Conservation (phyloP, 1,284 basidiomycete genomes). For the Lentinula novae-zelandiae region DNA sequence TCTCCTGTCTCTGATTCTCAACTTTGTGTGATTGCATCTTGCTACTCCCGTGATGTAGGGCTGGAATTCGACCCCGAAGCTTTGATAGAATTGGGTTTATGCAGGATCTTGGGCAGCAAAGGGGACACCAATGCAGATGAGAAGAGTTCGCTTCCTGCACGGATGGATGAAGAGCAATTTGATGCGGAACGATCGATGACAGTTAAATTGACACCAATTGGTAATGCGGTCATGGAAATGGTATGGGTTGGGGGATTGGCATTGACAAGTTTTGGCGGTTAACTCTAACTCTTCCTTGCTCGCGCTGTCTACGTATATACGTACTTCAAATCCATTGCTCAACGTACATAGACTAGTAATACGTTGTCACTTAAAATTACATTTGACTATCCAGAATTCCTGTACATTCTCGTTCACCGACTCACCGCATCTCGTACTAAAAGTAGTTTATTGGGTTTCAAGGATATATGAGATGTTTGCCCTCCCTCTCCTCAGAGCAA, state of each 20-base stretch:
- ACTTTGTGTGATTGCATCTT: constrained; percentile 9
- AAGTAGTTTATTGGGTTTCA: too few species aligned
- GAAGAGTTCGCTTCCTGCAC: neutral
- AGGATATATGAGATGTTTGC: too few species aligned
- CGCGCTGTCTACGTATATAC: too few species aligned
- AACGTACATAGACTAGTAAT: too few species aligned
- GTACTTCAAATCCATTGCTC: too few species aligned
- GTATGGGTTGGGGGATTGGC: constrained; percentile 14
- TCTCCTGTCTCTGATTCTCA: neutral
- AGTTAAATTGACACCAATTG: constrained; percentile 13
- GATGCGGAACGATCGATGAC: constrained; percentile 6
- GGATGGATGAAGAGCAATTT: constrained; percentile 6
- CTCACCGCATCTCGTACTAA: too few species aligned
- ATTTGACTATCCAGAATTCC: too few species aligned
- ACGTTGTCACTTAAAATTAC: too few species aligned
- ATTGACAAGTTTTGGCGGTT: constrained; percentile 13
- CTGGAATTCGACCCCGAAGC: constrained; percentile 14
- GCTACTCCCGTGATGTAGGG: constrained; percentile 11
- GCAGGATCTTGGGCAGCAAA: constrained; percentile 7
- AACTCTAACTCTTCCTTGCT: too few species aligned
- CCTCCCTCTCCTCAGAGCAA: too few species aligned
- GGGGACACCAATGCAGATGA: neutral
- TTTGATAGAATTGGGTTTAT: constrained; percentile 12
- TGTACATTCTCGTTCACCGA: too few species aligned
- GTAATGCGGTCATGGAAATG: constrained; percentile 14